Base-by-base conservation (phyloP, 1,284 basidiomycete species). In the Thelephora terrestris region DNA sequence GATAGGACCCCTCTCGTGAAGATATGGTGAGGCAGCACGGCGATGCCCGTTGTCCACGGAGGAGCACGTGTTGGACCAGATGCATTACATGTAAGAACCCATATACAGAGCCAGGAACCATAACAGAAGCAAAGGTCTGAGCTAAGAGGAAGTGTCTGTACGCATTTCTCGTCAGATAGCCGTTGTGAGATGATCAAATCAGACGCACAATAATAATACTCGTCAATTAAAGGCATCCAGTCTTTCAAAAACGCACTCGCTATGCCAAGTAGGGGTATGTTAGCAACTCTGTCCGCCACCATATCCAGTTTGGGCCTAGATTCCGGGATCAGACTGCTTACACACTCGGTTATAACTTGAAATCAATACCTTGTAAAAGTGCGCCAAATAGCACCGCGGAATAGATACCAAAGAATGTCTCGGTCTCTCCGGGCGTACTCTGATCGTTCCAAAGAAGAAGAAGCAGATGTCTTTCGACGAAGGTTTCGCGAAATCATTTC, bases 171-270 rank as follows among this genome's bases (percentile, higher is more conserved):
- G 45, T 40, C 2, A 14, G 37, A 48, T n/a, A 21, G 6, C 23
- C 25, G 32, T 36, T 12, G 17, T 6, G 10, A 34, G 5, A 25
- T 34, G 47, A 20, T 45, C 25, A 21, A n/a, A 46, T 40, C n/a
- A 21, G 23, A 76, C 89, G 60, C 58, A 92, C 91, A 96, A 71
- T 93, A 96, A 71, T 95, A 86, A 69, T 95, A 95, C 62, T 93
- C 89, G 65, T 97, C 87, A 54, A 97, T 91, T 58, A 97, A 69
- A 9, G 91, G 91, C 54, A 96, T 78, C 84, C 94, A 97, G 60
- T 94, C 92, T 55, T 81, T 80, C 52, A 93, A 65, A 48, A 96
- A 71, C 20, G 81, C 80, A 49, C 89, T 79, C 27, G 92, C 66
- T 45, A 95, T 61, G 23, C 85, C 81, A 23, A 97, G 58, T 34